A percentile compares a stretch with the other conserved stretches of the same genome.
phyloP scores from a whole-genome alignment of 768 basidiomycete species.

The Xerocomus brunneocitrinus region DNA sequence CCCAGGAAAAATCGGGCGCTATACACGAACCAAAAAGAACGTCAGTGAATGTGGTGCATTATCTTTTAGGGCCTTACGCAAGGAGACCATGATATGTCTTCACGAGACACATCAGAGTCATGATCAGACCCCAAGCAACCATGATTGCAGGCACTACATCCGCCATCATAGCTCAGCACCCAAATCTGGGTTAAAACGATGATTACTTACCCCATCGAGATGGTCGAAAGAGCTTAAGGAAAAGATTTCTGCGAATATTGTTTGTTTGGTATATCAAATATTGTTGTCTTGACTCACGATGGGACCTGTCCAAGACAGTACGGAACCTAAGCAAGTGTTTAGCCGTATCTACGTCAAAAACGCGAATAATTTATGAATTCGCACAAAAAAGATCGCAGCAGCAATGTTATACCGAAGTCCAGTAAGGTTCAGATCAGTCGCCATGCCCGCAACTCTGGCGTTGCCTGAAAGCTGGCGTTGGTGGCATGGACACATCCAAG shows the following conservation, averaged over 20 bases:
- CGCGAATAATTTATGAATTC: neutral
- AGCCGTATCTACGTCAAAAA: neutral
- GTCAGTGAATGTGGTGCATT: neutral
- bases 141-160: slow-evolving; percentile 35
- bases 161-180: slow-evolving; percentile 2
- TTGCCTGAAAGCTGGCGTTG: slow-evolving; percentile 31
- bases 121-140: slow-evolving; percentile 35
- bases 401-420: slow-evolving; percentile 37
- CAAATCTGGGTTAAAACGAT: neutral
- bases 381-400: slow-evolving; percentile 37
- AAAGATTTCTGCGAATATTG: slow-evolving; percentile 29
- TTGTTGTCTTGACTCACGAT: slow-evolving; percentile 27
- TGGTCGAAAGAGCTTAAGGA: slow-evolving; percentile 30
- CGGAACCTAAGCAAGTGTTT: slow-evolving; percentile 22
- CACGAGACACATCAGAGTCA: slow-evolving; percentile 37
- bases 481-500: neutral
- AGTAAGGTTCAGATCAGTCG: slow-evolving; percentile 31
- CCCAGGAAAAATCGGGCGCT: slow-evolving; percentile 43
- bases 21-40: neutral
- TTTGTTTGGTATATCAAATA: neutral
- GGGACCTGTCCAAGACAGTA: slow-evolving; percentile 38
- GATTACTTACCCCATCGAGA: slow-evolving; percentile 31
- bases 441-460: slow-evolving; percentile 44
- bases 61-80: slow-evolving; percentile 21
- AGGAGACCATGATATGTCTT: slow-evolving; percentile 26